These are phyloP conservation scores for Naematelia aurantialba DNA, from an alignment of 768 basidiomycete genomes.

Conservation along the genomic window DNA sequence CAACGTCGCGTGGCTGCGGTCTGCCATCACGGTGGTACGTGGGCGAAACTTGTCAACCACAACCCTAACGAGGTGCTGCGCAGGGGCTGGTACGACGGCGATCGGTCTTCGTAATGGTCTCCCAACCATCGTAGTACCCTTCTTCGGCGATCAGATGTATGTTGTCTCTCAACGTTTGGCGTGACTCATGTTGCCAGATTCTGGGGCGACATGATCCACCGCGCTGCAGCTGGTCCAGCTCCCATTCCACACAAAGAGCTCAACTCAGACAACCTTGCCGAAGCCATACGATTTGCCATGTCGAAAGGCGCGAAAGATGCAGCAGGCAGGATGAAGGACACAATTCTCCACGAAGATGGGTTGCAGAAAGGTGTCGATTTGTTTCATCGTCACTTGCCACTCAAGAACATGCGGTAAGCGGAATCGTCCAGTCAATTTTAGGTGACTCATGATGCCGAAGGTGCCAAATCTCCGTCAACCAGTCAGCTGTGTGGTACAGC, in stretches of 20 bases:
- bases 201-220: constrained; percentile 62
- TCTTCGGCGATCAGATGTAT: constrained; percentile 62
- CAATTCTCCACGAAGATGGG: constrained; percentile 55
- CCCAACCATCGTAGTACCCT: constrained; percentile 63
- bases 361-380: constrained; percentile 53
- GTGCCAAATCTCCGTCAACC: constrained; percentile 59
- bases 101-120: constrained; percentile 61
- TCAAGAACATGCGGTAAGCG: constrained; percentile 59
- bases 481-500: constrained; percentile 62
- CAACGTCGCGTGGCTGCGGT: constrained; percentile 59
- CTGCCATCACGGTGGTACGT: constrained; percentile 58
- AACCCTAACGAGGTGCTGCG: neutral
- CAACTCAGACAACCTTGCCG: constrained; percentile 55
- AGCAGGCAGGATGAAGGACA: constrained; percentile 56
- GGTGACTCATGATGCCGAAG: constrained; percentile 19
- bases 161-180: constrained; percentile 7
- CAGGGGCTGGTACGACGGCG: constrained; percentile 63
- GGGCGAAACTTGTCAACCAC: neutral
- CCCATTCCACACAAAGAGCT: constrained; percentile 61
- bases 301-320: constrained; percentile 56
- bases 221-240: constrained; percentile 62
- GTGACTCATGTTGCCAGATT: constrained; percentile 20
- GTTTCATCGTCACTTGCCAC: constrained; percentile 61
- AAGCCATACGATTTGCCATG: constrained; percentile 58
- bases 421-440: neutral